Evolutionary conservation across 345 rosid genomes (phyloP).

Genomic region (Eucalyptus grandis): DNA sequence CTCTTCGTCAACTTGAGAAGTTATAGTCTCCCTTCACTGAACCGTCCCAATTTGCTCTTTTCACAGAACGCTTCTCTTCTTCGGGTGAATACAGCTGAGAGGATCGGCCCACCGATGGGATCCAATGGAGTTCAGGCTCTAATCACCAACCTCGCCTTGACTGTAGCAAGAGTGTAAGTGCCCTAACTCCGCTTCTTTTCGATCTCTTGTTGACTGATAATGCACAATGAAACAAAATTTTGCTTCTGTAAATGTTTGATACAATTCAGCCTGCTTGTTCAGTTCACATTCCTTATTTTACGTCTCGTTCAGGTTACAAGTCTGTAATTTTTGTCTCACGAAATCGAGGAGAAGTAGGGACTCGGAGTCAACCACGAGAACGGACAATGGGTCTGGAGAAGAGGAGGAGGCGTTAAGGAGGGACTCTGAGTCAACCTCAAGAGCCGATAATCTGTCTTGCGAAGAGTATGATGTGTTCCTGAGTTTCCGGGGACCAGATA

Average conservation of each 20-base stretch:
- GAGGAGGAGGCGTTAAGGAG: neutral
- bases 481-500: neutral
- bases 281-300: neutral
- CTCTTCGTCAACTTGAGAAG: too few relatives aligned
- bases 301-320: neutral
- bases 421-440: neutral
- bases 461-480: neutral
- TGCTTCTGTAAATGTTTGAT: neutral
- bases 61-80: neutral
- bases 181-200: neutral
- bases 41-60: too few relatives aligned
- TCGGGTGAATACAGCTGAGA: neutral
- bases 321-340: neutral
- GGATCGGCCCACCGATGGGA: neutral
- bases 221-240: rapidly evolving
- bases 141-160: neutral
- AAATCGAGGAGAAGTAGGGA: neutral
- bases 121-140: neutral
- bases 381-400: too few relatives aligned
- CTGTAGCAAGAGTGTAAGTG: neutral
- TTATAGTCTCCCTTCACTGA: too few relatives aligned
- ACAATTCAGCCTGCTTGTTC: neutral
- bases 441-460: neutral
- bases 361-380: neutral
- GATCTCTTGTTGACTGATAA: neutral